These are phyloP conservation scores for Penicillium occitanis DNA, from an alignment of 2,329 filamentous ascomycete genomes.

Conservation along the genomic window DNA sequence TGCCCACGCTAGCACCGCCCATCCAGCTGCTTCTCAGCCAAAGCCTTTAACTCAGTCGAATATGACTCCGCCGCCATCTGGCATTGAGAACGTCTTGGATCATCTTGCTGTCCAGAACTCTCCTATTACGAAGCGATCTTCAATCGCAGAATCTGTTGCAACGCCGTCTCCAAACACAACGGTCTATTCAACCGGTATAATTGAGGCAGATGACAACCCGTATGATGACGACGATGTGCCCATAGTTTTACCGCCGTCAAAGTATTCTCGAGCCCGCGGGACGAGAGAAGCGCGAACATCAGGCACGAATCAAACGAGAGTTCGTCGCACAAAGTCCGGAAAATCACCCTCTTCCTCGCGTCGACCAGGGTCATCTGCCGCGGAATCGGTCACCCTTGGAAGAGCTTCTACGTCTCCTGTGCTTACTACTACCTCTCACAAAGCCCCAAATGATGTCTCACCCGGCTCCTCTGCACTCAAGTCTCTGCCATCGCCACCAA, in stretches of 20 bases:
- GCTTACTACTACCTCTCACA: neutral
- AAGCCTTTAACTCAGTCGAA: constrained; percentile 10
- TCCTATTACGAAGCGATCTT: constrained; percentile 11
- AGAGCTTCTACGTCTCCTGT: constrained; percentile 17
- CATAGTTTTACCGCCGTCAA: constrained; percentile 16
- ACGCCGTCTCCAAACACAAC: neutral
- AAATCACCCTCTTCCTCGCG: constrained; percentile 18
- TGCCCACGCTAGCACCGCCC: constrained; percentile 24
- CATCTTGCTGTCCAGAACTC: constrained; percentile 32
- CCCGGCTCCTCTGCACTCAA: neutral
- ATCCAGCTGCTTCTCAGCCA: neutral
- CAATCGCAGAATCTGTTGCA: neutral
- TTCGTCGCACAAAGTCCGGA: constrained; percentile 15
- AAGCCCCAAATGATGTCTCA: neutral
- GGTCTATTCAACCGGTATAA: neutral
- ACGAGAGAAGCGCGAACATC: constrained; percentile 7
- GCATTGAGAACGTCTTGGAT: constrained; percentile 39
- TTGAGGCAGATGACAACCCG: constrained; percentile 20
- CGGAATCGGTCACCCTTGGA: neutral
- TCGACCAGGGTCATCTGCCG: constrained; percentile 6
- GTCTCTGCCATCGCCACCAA: neutral
- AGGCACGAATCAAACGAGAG: neutral
- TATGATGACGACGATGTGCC: constrained; percentile 12
- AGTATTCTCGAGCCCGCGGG: constrained; percentile 14
- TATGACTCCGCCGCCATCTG: constrained; percentile 27